A percentile compares a stretch with the other conserved stretches of the same genome.
Evolutionary conservation across 345 rosid genomes (phyloP).

Genomic region (Lepidium aucheri): DNA sequence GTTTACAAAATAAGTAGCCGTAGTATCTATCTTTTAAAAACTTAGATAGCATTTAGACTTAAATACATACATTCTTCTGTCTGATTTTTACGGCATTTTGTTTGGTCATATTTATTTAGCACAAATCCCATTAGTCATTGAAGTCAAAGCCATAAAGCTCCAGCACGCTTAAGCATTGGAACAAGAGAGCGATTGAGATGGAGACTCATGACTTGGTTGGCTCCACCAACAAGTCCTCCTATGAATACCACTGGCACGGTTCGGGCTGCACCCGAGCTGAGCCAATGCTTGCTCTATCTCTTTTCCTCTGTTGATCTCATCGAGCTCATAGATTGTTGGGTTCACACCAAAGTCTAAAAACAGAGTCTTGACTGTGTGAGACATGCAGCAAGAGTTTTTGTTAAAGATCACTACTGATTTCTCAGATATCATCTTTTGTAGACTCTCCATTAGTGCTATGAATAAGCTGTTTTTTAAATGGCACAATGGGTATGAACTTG

Average conservation of each 20-base stretch:
- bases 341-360: slow-evolving; percentile 61
- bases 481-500: not conserved
- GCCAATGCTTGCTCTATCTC: slow-evolving; percentile 67
- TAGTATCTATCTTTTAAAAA: slow-evolving; percentile 14
- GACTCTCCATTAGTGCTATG: slow-evolving; percentile 39
- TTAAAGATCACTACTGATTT: slow-evolving; percentile 82
- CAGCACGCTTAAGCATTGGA: slow-evolving; percentile 57
- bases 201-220: slow-evolving; percentile 68
- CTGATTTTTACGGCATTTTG: not conserved
- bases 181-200: slow-evolving; percentile 60
- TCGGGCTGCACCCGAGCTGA: slow-evolving; percentile 50
- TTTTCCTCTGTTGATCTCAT: slow-evolving; percentile 46
- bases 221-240: slow-evolving; percentile 72
- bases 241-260: slow-evolving; percentile 64
- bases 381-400: slow-evolving; percentile 63
- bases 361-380: slow-evolving; percentile 59
- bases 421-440: slow-evolving; percentile 42
- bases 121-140: too few species aligned
- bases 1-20: not conserved
- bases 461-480: not conserved
- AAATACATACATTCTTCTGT: not conserved
- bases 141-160: slow-evolving; percentile 66
- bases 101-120: not conserved
- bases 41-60: not conserved
- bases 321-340: slow-evolving; percentile 56